phyloP scores from a whole-genome alignment of 305 asterid genomes.

The Fraxinus platypoda region DNA sequence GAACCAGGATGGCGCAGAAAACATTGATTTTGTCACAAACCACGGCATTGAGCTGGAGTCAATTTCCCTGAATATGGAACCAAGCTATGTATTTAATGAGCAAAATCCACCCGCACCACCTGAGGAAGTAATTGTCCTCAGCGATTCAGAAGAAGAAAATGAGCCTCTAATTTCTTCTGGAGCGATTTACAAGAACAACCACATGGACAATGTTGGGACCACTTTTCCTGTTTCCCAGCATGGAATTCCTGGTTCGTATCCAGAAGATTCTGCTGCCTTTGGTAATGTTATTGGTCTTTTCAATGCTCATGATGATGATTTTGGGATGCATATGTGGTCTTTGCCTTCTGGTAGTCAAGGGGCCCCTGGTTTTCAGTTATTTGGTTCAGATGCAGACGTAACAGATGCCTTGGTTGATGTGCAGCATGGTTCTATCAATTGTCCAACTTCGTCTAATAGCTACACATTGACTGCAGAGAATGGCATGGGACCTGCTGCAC shows the following conservation, averaged over 20 bases:
- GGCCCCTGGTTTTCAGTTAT: conserved; percentile 74
- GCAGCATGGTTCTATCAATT: conserved; percentile 60
- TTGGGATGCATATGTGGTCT: conserved; percentile 71
- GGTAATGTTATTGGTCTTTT: conserved; percentile 50
- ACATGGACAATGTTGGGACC: conserved; percentile 40
- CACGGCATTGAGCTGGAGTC: conserved; percentile 74
- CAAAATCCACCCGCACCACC: conserved; percentile 40
- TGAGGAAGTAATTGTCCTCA: conserved; percentile 70
- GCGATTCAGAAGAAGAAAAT: conserved; percentile 88
- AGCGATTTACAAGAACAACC: conserved; percentile 32
- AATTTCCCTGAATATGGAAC: conserved; percentile 45
- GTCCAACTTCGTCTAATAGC: conserved; percentile 55
- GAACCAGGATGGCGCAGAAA: conserved; percentile 75
- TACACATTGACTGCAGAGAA: conserved; percentile 50
- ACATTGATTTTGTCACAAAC: conserved; percentile 50
- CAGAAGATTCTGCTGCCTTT: conserved; percentile 54
- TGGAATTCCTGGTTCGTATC: conserved; percentile 60
- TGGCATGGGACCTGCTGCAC: conserved; percentile 52
- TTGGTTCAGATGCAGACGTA: conserved; percentile 71
- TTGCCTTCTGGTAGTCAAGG: conserved; percentile 72
- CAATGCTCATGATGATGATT: conserved; percentile 60
- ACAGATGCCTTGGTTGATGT: conserved; percentile 59
- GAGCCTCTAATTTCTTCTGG: conserved; percentile 46
- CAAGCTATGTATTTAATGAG: conserved; percentile 38
- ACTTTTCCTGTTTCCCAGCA: conserved; percentile 45